Percentiles rank a stretch among this genome's conserved stretches.
Evolutionary conservation across 495 filamentous ascomycete genomes (phyloP).

Genomic region (Penicillium pulvis): DNA sequence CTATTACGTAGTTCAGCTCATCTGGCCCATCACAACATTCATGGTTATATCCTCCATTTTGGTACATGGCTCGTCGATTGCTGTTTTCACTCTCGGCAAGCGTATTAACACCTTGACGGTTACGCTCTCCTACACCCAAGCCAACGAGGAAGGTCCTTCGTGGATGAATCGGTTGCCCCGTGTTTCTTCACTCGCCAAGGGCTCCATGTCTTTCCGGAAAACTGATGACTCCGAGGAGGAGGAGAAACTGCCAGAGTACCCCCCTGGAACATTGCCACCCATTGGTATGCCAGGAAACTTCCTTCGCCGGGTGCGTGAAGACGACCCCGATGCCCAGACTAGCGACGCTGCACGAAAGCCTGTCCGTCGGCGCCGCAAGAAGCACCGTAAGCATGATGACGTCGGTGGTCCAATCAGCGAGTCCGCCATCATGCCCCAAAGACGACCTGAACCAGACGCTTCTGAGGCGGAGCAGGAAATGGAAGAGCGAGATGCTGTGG

Average conservation of each 20-base stretch:
- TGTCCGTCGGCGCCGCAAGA: slow-evolving; percentile 45
- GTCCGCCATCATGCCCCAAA: slow-evolving; percentile 84
- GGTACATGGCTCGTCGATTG: slow-evolving; percentile 96
- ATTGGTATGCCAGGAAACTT: slow-evolving; percentile 77
- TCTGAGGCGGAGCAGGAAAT: slow-evolving; percentile 36
- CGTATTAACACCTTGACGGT: slow-evolving; percentile 96
- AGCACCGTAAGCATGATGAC: slow-evolving; percentile 68
- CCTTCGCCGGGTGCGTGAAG: slow-evolving; percentile 74
- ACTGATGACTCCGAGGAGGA: slow-evolving; percentile 59
- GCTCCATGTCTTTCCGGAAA: slow-evolving; percentile 78
- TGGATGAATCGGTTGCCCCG: slow-evolving; percentile 96
- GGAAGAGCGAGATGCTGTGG: slow-evolving; percentile 41
- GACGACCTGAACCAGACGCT: slow-evolving; percentile 36
- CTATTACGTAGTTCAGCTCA: slow-evolving; percentile 72
- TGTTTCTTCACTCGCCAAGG: slow-evolving; percentile 77
- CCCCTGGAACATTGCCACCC: slow-evolving; percentile 78
- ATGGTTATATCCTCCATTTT: slow-evolving; percentile 92
- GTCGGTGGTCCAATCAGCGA: slow-evolving; percentile 88
- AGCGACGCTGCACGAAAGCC: slow-evolving; percentile 62
- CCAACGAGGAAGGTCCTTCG: slow-evolving; percentile 81
- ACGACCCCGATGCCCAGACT: slow-evolving; percentile 54
- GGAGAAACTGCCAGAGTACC: slow-evolving; percentile 67
- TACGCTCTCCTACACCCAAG: slow-evolving; percentile 92
- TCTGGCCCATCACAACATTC: slow-evolving; percentile 97
- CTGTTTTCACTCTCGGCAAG: slow-evolving; percentile 97